Evolutionary conservation across 1,284 basidiomycete species (phyloP).

Genomic region (Tetrapyrgos nigripes): DNA sequence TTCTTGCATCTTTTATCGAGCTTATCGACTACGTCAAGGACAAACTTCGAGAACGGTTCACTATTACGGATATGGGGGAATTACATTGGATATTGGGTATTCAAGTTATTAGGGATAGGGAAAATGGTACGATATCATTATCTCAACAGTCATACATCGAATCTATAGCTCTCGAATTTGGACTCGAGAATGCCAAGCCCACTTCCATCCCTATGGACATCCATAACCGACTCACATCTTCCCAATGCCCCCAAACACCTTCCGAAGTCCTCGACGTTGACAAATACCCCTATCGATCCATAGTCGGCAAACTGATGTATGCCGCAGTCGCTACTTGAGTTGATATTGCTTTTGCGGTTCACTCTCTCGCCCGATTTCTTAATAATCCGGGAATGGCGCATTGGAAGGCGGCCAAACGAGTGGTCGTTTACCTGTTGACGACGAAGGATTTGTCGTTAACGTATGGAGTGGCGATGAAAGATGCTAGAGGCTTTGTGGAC

Average conservation of each 20-base stretch:
- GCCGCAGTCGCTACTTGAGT: constrained; percentile 20
- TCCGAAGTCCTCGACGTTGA: constrained; percentile 9
- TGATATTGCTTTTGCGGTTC: constrained; percentile 15
- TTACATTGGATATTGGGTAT: constrained; percentile 38
- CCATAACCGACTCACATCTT: no score
- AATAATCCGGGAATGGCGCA: constrained; percentile 11
- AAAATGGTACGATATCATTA: constrained; percentile 24
- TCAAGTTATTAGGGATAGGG: constrained; percentile 23
- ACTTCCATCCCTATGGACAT: no score
- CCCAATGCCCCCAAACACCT: no score
- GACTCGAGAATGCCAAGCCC: constrained; percentile 20
- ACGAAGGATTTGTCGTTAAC: constrained; percentile 10
- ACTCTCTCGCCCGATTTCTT: constrained; percentile 12
- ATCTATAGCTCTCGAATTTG: constrained; percentile 17
- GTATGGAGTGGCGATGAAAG: not conserved
- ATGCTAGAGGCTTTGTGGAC: not conserved
- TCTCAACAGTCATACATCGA: constrained; percentile 32
- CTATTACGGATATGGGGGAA: constrained; percentile 29
- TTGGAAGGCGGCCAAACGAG: no score
- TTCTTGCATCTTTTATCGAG: constrained; percentile 23
- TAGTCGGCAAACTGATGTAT: not conserved
- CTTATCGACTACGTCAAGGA: constrained; percentile 7
- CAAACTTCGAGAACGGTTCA: not conserved
- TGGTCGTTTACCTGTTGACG: no score
- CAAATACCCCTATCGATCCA: not conserved